Evolutionary conservation across 139 green algal species (phyloP).

Genomic region (Chlamydomonas sp.): DNA sequence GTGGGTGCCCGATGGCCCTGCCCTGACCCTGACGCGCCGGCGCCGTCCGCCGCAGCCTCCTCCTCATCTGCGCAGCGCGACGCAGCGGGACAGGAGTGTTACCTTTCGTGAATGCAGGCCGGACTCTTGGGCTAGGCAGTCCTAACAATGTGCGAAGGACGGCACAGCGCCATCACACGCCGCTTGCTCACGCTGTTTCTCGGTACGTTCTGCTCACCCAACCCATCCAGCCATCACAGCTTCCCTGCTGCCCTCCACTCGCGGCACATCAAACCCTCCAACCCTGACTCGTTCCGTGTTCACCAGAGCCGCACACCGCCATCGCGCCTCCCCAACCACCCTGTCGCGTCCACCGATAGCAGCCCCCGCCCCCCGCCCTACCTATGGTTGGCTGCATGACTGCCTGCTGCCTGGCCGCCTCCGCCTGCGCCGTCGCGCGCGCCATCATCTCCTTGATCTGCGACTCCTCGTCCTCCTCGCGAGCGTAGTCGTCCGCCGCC

Average conservation of each 20-base stretch:
- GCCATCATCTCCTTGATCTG: constrained; percentile 63
- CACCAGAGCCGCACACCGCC: too few species aligned
- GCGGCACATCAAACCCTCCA: too few species aligned
- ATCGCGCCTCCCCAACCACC: too few species aligned
- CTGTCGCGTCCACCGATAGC: background rate
- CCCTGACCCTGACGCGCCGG: background rate
- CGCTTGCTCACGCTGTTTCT: background rate
- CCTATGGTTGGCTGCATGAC: constrained; percentile 10
- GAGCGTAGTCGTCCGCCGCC: constrained; percentile 71
- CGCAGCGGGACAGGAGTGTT: background rate
- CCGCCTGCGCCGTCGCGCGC: constrained; percentile 40
- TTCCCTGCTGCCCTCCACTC: background rate
- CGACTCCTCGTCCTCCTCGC: constrained; percentile 82
- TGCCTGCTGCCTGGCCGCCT: constrained; percentile 18
- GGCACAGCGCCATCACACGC: background rate
- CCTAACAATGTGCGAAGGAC: background rate
- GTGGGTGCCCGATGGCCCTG: constrained; percentile 27
- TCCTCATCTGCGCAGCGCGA: constrained; percentile 14
- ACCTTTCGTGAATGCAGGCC: too few species aligned
- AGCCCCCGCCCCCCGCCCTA: background rate
- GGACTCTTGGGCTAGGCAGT: background rate
- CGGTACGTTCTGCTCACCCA: background rate
- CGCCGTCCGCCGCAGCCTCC: constrained; percentile 1
- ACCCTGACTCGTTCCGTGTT: too few species aligned
- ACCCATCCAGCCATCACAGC: background rate